Evolutionary conservation across 140 eudicot genomes (phyloP).

Genomic region (Erigeron philadelphicus): DNA sequence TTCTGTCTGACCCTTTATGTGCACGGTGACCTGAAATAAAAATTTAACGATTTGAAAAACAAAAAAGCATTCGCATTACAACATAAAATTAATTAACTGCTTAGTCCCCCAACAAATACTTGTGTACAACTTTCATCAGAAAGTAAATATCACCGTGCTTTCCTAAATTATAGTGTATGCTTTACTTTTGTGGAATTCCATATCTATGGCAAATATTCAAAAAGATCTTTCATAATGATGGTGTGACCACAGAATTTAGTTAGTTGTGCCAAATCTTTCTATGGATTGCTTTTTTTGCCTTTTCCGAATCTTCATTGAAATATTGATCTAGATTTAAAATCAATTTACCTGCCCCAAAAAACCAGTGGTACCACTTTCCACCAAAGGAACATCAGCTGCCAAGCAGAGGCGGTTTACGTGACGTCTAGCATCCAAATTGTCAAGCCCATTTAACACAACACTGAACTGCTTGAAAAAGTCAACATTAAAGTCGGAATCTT

Average conservation of each 20-base stretch:
- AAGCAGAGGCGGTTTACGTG: slow-evolving; percentile 97
- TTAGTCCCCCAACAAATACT: neutral
- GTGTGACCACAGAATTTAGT: no score
- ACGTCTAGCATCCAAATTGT: slow-evolving; percentile 91
- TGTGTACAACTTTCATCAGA: neutral
- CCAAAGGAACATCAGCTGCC: slow-evolving; percentile 93
- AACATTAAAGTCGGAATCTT: slow-evolving; percentile 79
- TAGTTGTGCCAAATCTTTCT: no score
- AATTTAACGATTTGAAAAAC: neutral
- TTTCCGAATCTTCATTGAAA: neutral
- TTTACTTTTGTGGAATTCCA: neutral
- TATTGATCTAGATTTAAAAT: neutral
- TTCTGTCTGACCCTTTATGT: slow-evolving; percentile 80
- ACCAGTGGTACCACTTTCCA: slow-evolving; percentile 97
- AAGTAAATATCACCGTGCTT: neutral
- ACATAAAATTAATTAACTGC: neutral
- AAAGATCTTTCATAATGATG: neutral
- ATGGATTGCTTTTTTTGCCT: no score
- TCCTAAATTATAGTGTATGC: neutral
- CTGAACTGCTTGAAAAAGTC: slow-evolving; percentile 86
- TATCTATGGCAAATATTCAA: neutral
- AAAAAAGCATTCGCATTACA: neutral
- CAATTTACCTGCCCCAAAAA: slow-evolving; percentile 82
- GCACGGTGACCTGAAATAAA: slow-evolving; percentile 80
- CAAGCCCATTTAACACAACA: slow-evolving; percentile 89